Base-by-base conservation (phyloP, 2,329 filamentous ascomycete species). In the Cryoendolithus antarcticus region DNA sequence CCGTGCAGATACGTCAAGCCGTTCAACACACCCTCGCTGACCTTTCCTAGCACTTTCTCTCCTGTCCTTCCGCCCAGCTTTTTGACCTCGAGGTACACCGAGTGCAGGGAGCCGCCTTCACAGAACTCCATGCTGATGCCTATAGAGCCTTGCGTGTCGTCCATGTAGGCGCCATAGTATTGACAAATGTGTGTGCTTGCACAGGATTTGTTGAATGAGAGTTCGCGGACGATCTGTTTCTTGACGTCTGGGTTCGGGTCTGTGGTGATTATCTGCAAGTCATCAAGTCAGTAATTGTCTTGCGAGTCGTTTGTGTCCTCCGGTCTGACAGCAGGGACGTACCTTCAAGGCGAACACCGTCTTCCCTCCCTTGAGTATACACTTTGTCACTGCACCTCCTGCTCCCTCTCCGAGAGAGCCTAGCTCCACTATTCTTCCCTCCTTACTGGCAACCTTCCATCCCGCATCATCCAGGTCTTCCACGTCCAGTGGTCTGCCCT, bases 101-200 rank as follows among this genome's bases (percentile, higher is more conserved):
- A 91, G 65, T 98, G 88, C 12, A 98, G 73, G 34, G 86, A 94
- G 38, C 91, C 91, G 42, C 91, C 91, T 63, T 96, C 91, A 59
- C 91, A 98, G 55, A 93, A 96, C 60, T 98, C 91, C 91, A 98
- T 98, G 41, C 86, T 88, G 56, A 98, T 98, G 35, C 86, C 94
- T 50, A 98, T 96, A 34, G 89, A 96, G 37, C 88, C 86, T 7
- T 86, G 93, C n/a, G 86, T 82, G 42, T 91, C 83, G 58, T 98
- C 89, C 59, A 93, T 85, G 59, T 96, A 98, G 31, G 89, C 89
- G 47, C 91, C 91, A 55, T 95, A 98, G 65, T 98, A 98, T 47
- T 82, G 79, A 64, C 91, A 98, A 54, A 98, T 98, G 60, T 96
- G 86, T 44, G 91, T 82, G 4, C 86, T 95, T 4, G 85, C 86